phyloP scores from a whole-genome alignment of 2,329 filamentous ascomycete species.

The Emydomyces testavorans region DNA sequence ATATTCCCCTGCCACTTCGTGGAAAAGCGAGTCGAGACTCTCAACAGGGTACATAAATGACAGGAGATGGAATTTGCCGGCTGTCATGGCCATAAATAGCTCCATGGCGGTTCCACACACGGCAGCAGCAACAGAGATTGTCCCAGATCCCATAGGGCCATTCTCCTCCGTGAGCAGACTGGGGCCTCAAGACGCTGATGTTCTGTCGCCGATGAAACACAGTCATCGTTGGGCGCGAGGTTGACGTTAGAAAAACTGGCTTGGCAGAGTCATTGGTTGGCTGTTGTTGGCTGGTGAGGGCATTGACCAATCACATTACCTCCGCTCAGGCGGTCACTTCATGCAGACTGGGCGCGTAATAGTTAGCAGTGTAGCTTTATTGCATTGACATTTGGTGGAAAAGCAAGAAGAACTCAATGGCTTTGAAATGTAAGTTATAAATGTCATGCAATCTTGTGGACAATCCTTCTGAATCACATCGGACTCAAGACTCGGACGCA shows the following conservation, averaged over 20 bases:
- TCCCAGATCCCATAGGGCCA: not conserved
- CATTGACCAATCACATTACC: not conserved
- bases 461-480: no score
- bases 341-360: no score
- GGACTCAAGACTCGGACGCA: no score
- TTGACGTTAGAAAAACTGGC: conserved; percentile 3
- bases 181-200: not conserved
- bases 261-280: conserved; percentile 8
- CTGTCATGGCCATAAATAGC: not conserved
- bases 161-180: not conserved
- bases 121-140: not conserved
- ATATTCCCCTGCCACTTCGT: no score
- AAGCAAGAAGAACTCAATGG: no score
- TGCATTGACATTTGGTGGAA: no score
- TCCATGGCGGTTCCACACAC: not conserved
- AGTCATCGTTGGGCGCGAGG: not conserved
- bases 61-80: not conserved
- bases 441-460: no score
- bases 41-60: no score
- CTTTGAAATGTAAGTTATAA: no score
- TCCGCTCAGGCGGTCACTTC: no score
- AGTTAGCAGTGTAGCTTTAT: no score
- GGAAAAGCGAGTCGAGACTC: no score
- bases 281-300: not conserved
- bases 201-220: conserved; percentile 5